A percentile compares a stretch with the other conserved stretches of the same genome.
Evolutionary conservation across 768 basidiomycete genomes (phyloP).

Genomic region (Cyclocybe aegerita): DNA sequence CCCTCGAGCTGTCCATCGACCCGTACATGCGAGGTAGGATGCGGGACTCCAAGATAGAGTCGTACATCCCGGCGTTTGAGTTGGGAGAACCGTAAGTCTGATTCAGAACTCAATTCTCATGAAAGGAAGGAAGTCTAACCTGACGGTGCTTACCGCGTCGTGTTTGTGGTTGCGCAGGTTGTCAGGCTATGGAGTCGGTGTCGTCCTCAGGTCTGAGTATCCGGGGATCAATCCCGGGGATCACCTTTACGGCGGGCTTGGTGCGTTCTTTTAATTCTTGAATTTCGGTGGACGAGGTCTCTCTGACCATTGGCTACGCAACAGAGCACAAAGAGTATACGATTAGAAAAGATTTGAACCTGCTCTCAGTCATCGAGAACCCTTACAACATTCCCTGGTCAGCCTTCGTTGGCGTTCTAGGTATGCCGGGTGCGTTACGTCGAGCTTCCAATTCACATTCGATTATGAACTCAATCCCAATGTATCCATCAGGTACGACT

Average conservation of each 20-base stretch:
- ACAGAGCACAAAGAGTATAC: constrained; percentile 42
- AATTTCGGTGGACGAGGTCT: no score
- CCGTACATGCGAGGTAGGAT: constrained; percentile 42
- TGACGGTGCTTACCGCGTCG: neutral
- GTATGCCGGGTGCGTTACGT: constrained; percentile 48
- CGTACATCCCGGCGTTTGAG: constrained; percentile 26
- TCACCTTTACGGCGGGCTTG: constrained; percentile 32
- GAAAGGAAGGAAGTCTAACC: neutral
- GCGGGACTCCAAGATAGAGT: constrained; percentile 26
- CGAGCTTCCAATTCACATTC: no score
- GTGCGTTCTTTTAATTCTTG: constrained; percentile 16
- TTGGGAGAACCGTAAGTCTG: constrained; percentile 36
- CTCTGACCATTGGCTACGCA: neutral
- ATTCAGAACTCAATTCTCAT: neutral
- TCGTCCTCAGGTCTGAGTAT: constrained; percentile 44
- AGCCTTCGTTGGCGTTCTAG: constrained; percentile 46
- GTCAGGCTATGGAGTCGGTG: constrained; percentile 35
- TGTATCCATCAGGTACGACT: constrained; percentile 28
- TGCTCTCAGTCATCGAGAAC: constrained; percentile 34
- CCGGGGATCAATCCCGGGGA: constrained; percentile 33
- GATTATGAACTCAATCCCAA: neutral
- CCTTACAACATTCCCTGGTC: constrained; percentile 47
- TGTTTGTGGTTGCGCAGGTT: constrained; percentile 20
- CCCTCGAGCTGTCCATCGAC: constrained; percentile 43
- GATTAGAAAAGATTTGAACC: constrained; percentile 21